Evolutionary conservation across 1,284 basidiomycete genomes (phyloP).

Genomic region (Sanghuangporus baumii): DNA sequence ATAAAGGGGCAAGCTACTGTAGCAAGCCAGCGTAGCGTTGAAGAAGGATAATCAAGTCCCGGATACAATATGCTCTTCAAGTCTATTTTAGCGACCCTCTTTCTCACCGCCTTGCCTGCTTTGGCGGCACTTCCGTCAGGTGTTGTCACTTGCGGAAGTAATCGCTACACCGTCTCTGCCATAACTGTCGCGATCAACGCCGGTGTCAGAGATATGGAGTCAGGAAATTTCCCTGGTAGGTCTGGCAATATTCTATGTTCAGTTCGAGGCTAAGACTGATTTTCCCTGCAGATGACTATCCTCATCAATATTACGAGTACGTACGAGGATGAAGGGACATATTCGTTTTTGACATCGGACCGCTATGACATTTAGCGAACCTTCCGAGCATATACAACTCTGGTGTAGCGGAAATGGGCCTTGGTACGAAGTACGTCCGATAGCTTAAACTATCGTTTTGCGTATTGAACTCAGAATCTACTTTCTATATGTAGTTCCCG

Average conservation of each 20-base stretch:
- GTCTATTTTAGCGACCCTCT: background rate
- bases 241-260: background rate
- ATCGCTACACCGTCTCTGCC: conserved; percentile 22
- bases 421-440: conserved; percentile 17
- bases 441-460: background rate
- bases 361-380: background rate
- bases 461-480: background rate
- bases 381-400: conserved; percentile 17
- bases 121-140: conserved; percentile 23
- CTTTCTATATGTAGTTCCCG: conserved; percentile 21
- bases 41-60: background rate
- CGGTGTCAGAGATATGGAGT: conserved; percentile 22
- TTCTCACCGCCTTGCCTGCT: conserved; percentile 5
- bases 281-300: conserved; percentile 14
- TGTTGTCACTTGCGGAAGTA: conserved; percentile 25
- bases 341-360: background rate
- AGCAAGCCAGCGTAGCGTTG: background rate
- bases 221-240: conserved; percentile 21
- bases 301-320: conserved; percentile 19
- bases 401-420: conserved; percentile 18
- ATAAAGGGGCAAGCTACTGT: background rate
- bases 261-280: background rate
- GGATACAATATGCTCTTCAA: background rate
- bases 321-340: background rate
- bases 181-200: conserved; percentile 25